Conservation (phyloP, 495 filamentous ascomycete genomes). For the Neurospora sp. region DNA sequence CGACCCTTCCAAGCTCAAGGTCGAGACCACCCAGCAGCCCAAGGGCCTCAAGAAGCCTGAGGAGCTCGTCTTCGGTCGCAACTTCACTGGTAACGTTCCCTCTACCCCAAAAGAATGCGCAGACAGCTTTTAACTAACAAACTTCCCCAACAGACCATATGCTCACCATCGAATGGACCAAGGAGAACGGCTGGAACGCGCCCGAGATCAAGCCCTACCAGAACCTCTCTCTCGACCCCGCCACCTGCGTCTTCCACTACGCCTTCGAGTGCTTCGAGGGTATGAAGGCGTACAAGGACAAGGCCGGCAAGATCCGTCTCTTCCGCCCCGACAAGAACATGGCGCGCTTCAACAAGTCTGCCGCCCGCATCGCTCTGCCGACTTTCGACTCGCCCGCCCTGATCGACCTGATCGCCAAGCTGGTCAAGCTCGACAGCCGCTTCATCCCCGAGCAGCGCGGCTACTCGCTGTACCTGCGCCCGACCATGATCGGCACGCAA, state of each 20-base stretch:
- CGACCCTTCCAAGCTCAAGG: conserved; percentile 62
- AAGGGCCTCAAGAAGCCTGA: conserved; percentile 62
- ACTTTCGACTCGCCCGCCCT: conserved; percentile 62
- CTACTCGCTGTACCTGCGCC: conserved; percentile 89
- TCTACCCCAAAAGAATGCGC: not conserved
- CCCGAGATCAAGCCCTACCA: conserved; percentile 87
- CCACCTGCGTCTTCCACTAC: conserved; percentile 97
- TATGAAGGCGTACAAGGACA: conserved; percentile 95
- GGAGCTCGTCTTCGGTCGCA: conserved; percentile 76
- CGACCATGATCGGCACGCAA: conserved; percentile 96
- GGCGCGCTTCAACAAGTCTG: conserved; percentile 81
- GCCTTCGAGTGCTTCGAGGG: conserved; percentile 96
- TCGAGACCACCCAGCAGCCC: conserved; percentile 66
- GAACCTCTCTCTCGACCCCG: conserved; percentile 90
- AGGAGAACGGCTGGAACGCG: conserved; percentile 60
- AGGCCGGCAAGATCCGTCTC: conserved; percentile 59
- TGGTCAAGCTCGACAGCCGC: conserved; percentile 69
- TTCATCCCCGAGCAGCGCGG: conserved; percentile 81
- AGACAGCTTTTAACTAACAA: not conserved
- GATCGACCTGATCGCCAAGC: conserved; percentile 68
- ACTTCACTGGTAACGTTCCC: conserved; percentile 62
- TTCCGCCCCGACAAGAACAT: conserved; percentile 98
- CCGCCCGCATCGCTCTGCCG: conserved; percentile 82
- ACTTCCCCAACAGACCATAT: conserved; percentile 65
- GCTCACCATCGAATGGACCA: conserved; percentile 91